These are phyloP conservation scores for Plasmodium adleri DNA, from an alignment of 169 alveolate species.

Conservation along the genomic window DNA sequence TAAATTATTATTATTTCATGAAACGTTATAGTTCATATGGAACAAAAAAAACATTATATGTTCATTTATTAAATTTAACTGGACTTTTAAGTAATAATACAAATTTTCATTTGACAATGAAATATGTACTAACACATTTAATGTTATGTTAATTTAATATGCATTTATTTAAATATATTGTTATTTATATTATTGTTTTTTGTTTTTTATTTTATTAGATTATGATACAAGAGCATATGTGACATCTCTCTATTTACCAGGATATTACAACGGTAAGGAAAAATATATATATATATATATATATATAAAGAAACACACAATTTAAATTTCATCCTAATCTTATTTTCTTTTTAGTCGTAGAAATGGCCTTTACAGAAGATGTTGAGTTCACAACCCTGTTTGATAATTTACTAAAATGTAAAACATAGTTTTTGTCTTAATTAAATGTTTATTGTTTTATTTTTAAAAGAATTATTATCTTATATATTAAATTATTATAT, in stretches of 20 bases:
- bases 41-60: constrained; percentile 11
- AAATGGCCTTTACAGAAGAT: constrained; percentile 19
- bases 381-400: not conserved
- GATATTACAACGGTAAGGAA: constrained; percentile 48
- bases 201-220: constrained; percentile 16
- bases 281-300: not conserved
- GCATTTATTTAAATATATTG: not conserved
- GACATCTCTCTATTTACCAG: constrained; percentile 38
- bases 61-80: constrained; percentile 28
- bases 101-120: too few relatives aligned
- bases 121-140: too few relatives aligned
- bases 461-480: too few relatives aligned
- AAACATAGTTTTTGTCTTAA: not conserved
- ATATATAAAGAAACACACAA: not conserved
- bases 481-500: too few relatives aligned
- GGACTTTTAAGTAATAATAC: constrained; percentile 41
- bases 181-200: not conserved
- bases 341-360: constrained; percentile 29
- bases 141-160: not conserved
- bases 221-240: constrained; percentile 32
- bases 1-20: constrained; percentile 25
- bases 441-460: too few relatives aligned
- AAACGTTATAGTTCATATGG: constrained; percentile 15
- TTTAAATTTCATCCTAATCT: not conserved
- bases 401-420: constrained; percentile 32